Percentiles rank a stretch among this genome's conserved stretches.
Evolutionary conservation across 352 stramenopile genomes (phyloP).

Genomic region (Phytopythium sindhum): DNA sequence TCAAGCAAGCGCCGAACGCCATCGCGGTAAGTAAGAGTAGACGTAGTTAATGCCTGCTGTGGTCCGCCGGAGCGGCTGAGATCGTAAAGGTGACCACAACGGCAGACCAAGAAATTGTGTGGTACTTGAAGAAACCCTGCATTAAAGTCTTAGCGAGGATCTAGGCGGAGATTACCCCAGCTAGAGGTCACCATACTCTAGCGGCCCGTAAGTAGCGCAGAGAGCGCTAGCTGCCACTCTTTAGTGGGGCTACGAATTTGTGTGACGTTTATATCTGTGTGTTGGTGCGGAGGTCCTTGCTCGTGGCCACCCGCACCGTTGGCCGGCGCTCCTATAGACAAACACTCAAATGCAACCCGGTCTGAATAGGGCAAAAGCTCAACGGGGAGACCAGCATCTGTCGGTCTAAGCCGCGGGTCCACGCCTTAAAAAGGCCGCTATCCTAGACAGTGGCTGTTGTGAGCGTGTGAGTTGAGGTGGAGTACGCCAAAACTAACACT

Average conservation of each 20-base stretch:
- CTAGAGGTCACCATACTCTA: background rate
- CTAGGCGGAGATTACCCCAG: slow-evolving; percentile 2
- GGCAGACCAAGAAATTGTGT: slow-evolving; percentile 3
- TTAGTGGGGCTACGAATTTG: slow-evolving; percentile 4
- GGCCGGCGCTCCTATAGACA: background rate
- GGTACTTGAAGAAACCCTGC: background rate
- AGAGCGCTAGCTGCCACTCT: background rate
- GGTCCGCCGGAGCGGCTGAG: background rate
- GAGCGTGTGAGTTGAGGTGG: background rate
- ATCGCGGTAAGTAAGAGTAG: slow-evolving; percentile 1
- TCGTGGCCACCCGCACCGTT: background rate
- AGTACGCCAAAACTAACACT: slow-evolving; percentile 4
- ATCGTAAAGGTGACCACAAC: background rate
- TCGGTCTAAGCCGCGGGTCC: background rate
- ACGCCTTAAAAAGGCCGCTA: slow-evolving; percentile 3
- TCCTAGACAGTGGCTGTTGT: slow-evolving; percentile 2
- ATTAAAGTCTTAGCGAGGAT: slow-evolving; percentile 1
- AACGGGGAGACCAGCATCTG: slow-evolving; percentile 3
- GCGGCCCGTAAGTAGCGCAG: slow-evolving; percentile 1
- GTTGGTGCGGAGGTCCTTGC: background rate
- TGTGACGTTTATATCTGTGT: slow-evolving; percentile 3
- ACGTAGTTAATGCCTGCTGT: slow-evolving; percentile 2
- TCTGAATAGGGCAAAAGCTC: slow-evolving; percentile 2
- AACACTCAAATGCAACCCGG: slow-evolving; percentile 1
- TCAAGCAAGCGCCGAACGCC: slow-evolving; percentile 1